Evolutionary conservation across 495 filamentous ascomycete genomes (phyloP).

Genomic region (Penicillium goetzii): DNA sequence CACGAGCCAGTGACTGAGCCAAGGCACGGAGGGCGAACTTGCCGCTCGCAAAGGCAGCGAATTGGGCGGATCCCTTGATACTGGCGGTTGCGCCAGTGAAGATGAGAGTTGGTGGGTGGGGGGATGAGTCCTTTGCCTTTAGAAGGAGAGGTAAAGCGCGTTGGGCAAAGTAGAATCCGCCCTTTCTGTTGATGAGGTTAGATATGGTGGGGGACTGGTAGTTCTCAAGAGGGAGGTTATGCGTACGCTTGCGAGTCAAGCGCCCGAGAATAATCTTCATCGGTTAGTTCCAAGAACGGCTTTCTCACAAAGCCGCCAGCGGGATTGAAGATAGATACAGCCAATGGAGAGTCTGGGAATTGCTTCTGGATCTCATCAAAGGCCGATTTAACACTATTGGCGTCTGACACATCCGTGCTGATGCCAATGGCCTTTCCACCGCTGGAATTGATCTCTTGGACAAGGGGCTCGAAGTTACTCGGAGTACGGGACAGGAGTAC

Average conservation of each 20-base stretch:
- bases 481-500: slow-evolving; percentile 74
- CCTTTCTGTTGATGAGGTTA: slow-evolving; percentile 52
- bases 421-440: slow-evolving; percentile 79
- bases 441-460: slow-evolving; percentile 68
- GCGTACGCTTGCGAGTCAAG: slow-evolving; percentile 66
- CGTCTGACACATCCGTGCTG: slow-evolving; percentile 69
- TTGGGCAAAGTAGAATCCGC: slow-evolving; percentile 80
- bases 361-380: slow-evolving; percentile 68
- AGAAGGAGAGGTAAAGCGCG: slow-evolving; percentile 73
- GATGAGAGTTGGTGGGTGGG: slow-evolving; percentile 76
- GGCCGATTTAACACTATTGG: slow-evolving; percentile 63
- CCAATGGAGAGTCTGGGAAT: slow-evolving; percentile 51
- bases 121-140: slow-evolving; percentile 48
- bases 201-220: too few relatives aligned
- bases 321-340: slow-evolving; percentile 86
- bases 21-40: slow-evolving; percentile 84
- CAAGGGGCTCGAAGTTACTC: slow-evolving; percentile 66
- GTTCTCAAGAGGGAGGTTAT: background rate
- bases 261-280: slow-evolving; percentile 63
- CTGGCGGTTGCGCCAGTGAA: slow-evolving; percentile 88
- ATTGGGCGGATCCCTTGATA: slow-evolving; percentile 70
- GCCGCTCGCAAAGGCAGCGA: slow-evolving; percentile 72
- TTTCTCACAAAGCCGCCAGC: slow-evolving; percentile 69
- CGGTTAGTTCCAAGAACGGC: slow-evolving; percentile 76
- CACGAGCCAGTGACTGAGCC: slow-evolving; percentile 76